phyloP scores from a whole-genome alignment of 2,329 filamentous ascomycete species.

The Pestalotiopsis fici region DNA sequence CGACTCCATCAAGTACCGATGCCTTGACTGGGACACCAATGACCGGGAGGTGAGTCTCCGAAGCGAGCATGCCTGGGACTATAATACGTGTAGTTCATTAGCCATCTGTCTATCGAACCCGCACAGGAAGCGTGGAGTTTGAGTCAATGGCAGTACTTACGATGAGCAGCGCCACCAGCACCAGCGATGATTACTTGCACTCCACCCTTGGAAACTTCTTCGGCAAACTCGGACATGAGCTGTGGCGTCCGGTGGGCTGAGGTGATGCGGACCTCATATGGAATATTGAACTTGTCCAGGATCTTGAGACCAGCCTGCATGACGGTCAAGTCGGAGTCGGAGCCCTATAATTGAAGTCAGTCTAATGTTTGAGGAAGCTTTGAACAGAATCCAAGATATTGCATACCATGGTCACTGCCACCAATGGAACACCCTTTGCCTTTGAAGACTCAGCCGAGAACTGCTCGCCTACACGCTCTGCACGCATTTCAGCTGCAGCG shows the following conservation, averaged over 20 bases:
- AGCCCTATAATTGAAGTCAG: neutral
- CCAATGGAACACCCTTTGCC: constrained; percentile 50
- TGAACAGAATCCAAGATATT: neutral
- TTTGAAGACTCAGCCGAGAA: constrained; percentile 30
- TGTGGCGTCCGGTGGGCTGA: constrained; percentile 77
- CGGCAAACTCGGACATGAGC: constrained; percentile 69
- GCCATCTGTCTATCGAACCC: neutral
- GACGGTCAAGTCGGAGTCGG: constrained; percentile 70
- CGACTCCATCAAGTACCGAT: constrained; percentile 70
- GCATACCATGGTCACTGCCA: constrained; percentile 83
- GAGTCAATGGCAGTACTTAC: neutral
- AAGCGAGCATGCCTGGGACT: constrained; percentile 73
- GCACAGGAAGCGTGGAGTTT: neutral
- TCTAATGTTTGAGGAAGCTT: neutral
- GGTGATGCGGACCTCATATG: constrained; percentile 73
- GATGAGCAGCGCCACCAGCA: constrained; percentile 71
- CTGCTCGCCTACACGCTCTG: constrained; percentile 49
- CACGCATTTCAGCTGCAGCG: constrained; percentile 59
- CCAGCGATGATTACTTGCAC: constrained; percentile 76
- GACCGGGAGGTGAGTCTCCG: constrained; percentile 71
- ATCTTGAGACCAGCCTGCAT: constrained; percentile 67
- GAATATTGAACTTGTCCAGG: constrained; percentile 69
- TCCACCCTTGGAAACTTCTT: constrained; percentile 62
- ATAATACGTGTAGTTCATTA: neutral
- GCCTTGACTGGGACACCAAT: constrained; percentile 79